Evolutionary conservation across 2,329 filamentous ascomycete genomes (phyloP).

Genomic region (Furcasterigmium sp.): DNA sequence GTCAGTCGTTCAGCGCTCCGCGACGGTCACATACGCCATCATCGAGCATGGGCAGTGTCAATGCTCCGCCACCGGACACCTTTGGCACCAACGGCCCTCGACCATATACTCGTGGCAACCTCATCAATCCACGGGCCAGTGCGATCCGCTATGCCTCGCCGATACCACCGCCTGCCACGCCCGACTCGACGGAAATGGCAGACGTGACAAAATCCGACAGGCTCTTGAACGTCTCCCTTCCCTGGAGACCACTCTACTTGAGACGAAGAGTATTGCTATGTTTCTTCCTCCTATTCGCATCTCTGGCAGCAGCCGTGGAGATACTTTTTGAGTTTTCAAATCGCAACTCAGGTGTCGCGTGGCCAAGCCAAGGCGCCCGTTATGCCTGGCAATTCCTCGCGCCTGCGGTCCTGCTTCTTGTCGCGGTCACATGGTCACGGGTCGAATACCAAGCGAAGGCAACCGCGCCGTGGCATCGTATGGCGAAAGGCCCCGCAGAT

Average conservation of each 20-base stretch:
- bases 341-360: conserved; percentile 21
- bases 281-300: conserved; percentile 22
- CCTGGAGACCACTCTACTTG: conserved; percentile 30
- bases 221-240: conserved; percentile 20
- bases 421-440: conserved; percentile 27
- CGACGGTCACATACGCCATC: conserved; percentile 1
- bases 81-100: background rate
- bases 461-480: conserved; percentile 30
- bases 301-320: conserved; percentile 22
- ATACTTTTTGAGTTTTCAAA: conserved; percentile 23
- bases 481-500: conserved; percentile 21
- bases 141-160: background rate
- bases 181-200: background rate
- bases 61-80: background rate
- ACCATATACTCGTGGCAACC: background rate
- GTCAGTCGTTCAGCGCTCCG: background rate
- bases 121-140: background rate
- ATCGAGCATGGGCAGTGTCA: background rate
- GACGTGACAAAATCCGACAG: conserved; percentile 12
- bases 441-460: conserved; percentile 33
- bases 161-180: background rate
- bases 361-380: conserved; percentile 17
- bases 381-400: conserved; percentile 32
- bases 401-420: conserved; percentile 23
- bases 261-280: conserved; percentile 21